Evolutionary conservation across 2,329 filamentous ascomycete genomes (phyloP).

Genomic region (Lasiodiplodia hormozganensis): DNA sequence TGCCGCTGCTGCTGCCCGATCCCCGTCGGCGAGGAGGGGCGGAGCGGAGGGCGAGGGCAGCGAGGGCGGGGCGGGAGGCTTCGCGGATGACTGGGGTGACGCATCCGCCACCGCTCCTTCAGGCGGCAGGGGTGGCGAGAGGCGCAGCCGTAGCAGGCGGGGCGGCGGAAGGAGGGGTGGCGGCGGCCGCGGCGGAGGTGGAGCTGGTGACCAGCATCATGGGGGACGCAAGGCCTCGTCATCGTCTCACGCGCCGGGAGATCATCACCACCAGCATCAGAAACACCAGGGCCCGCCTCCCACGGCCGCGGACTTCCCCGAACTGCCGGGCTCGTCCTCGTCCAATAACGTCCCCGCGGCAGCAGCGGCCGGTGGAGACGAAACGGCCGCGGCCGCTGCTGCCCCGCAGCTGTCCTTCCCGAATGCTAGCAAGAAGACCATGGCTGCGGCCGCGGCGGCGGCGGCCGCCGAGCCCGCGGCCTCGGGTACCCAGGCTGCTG

Average conservation of each 20-base stretch:
- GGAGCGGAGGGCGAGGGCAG: constrained; percentile 41
- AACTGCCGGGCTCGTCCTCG: constrained; percentile 42
- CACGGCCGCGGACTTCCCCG: constrained; percentile 55
- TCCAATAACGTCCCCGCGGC: neutral
- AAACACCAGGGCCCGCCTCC: constrained; percentile 37
- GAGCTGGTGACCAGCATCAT: neutral
- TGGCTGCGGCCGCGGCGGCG: neutral
- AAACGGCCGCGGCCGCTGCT: neutral
- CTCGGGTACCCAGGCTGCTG: neutral
- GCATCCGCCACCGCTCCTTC: constrained; percentile 31
- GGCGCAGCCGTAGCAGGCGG: constrained; percentile 41
- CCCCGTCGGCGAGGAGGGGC: constrained; percentile 40
- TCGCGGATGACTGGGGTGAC: neutral
- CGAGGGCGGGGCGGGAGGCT: neutral
- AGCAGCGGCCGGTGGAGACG: too few relatives aligned
- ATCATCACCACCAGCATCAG: constrained; percentile 33
- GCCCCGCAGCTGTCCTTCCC: constrained; percentile 21
- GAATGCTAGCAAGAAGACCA: neutral
- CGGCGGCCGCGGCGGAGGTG: constrained; percentile 35
- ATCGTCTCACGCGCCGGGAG: constrained; percentile 11
- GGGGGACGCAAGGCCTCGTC: constrained; percentile 34
- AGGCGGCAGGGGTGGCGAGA: constrained; percentile 37
- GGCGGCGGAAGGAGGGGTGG: neutral
- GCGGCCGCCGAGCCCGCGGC: neutral
- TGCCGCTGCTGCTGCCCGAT: constrained; percentile 32